Evolutionary conservation across 139 green algal species (phyloP).

Genomic region (Cymbomonas tetramitiformis): DNA sequence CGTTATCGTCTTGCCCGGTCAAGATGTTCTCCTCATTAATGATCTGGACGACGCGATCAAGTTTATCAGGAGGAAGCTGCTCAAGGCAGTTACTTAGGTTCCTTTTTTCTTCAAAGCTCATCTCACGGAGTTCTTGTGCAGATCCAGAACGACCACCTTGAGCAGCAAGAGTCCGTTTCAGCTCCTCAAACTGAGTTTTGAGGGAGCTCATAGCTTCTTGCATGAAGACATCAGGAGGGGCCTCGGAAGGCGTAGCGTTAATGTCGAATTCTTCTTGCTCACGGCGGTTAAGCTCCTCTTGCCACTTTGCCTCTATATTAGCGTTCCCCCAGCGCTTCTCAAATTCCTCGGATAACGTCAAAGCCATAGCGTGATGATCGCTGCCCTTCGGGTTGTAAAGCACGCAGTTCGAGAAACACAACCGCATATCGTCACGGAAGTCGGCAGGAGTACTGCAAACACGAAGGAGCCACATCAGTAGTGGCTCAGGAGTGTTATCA

Average conservation of each 20-base stretch:
- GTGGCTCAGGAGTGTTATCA: too few relatives aligned
- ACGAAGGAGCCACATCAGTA: too few relatives aligned
- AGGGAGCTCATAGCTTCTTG: too few relatives aligned
- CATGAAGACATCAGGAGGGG: too few relatives aligned
- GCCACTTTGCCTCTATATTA: slow-evolving; percentile 7
- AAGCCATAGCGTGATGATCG: slow-evolving; percentile 9
- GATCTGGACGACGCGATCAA: slow-evolving; percentile 17
- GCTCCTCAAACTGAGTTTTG: too few relatives aligned
- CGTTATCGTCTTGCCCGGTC: slow-evolving; percentile 13
- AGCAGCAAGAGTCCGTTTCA: too few relatives aligned
- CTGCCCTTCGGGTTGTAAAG: slow-evolving; percentile 26
- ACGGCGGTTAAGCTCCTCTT: not conserved
- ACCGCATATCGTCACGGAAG: slow-evolving; percentile 28
- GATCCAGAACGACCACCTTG: too few relatives aligned
- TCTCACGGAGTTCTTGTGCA: too few relatives aligned
- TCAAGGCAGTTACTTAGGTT: slow-evolving; percentile 18
- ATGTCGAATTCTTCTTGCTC: slow-evolving; percentile 11
- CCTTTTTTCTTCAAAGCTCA: slow-evolving; percentile 23
- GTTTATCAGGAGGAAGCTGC: slow-evolving; percentile 23
- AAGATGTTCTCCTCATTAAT: slow-evolving; percentile 4
- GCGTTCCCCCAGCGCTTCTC: slow-evolving; percentile 24
- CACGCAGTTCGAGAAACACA: slow-evolving; percentile 31
- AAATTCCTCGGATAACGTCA: slow-evolving; percentile 21
- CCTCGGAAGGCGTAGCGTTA: too few relatives aligned
- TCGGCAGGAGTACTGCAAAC: too few relatives aligned